Evolutionary conservation across 495 filamentous ascomycete species (phyloP), one percentile per base, ranked within the genome.

Genomic region (Penicillium soppii): DNA sequence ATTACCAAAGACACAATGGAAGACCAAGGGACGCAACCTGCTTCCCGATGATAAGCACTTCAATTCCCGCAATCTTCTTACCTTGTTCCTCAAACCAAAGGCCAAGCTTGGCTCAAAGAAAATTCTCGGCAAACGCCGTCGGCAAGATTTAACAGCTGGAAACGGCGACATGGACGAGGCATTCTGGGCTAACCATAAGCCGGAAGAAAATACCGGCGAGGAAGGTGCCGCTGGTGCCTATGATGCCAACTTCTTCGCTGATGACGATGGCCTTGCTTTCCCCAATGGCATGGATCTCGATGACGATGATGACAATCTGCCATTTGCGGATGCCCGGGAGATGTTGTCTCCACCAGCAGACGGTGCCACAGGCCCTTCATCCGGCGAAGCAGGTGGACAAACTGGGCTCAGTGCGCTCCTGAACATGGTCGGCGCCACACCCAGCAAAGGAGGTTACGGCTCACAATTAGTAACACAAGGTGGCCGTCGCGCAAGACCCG

Each of bases 31-130:
- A 13, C 80, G 90, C 35, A 96, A 99, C 65, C 79, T 99, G 1
- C 82, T 99, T 12, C 94, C 94, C 3, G 94, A 99, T 60, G 94
- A 99, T 72, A 96, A 96, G 66, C 95, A 97, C 61, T 99, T 99
- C 76, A 94, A 92, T 71, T 97, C 92, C 5, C 85, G 84, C 54
- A 88, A 96, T 59, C 76, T 99, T 7, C 79, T 97, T 6, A 85
- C 81, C 39, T 78, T 97, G 3, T 99, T 97, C 78, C 76, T 97
- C 22, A 99, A 99, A 63, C 94, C 94, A 5, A 95, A 92, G 57
- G 89, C 91, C 5, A 81, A 84, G 29, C 77, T 95, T 63, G 77
- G 82, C 27, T 75, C 81, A 43, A 80, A 80, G 59, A 84, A 75
- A 58, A 55, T 74, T 10, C 27, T 65, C 5, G 71, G 71, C 0